These are phyloP conservation scores for Pachysandra terminalis DNA, from an alignment of 164 flowering plant species.

Conservation along the genomic window DNA sequence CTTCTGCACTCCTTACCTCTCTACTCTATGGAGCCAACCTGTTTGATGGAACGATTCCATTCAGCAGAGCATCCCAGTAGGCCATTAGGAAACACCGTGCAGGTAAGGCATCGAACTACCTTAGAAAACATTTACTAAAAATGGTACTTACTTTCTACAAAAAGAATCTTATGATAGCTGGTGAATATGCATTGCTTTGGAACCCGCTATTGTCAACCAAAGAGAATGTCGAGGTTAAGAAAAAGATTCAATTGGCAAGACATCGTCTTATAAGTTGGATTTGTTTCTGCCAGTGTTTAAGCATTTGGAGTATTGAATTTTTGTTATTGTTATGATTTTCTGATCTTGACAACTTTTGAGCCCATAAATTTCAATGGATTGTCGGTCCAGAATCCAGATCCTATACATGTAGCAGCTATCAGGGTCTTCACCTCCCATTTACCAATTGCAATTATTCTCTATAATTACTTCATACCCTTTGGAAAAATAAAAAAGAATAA, in stretches of 20 bases:
- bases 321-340: not conserved
- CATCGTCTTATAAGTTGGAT: not conserved
- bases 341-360: not conserved
- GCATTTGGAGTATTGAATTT: too few species aligned
- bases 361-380: not conserved
- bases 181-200: not conserved
- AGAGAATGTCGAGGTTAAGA: too few species aligned
- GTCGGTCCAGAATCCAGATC: not conserved
- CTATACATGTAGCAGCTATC: too few species aligned
- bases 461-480: not conserved
- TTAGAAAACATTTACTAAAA: too few species aligned
- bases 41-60: too few species aligned
- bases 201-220: not conserved
- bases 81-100: too few species aligned
- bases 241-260: not conserved
- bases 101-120: too few species aligned
- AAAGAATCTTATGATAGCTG: not conserved
- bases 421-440: too few species aligned
- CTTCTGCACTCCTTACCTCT: too few species aligned
- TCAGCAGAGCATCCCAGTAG: too few species aligned
- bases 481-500: too few species aligned
- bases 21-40: too few species aligned
- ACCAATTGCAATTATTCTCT: not conserved
- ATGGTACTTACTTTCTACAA: not conserved
- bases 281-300: not conserved